Percentiles rank a stretch among this genome's conserved stretches.
Evolutionary conservation across 148 eudicot genomes (phyloP).

Genomic region (Suaeda aralocaspica): DNA sequence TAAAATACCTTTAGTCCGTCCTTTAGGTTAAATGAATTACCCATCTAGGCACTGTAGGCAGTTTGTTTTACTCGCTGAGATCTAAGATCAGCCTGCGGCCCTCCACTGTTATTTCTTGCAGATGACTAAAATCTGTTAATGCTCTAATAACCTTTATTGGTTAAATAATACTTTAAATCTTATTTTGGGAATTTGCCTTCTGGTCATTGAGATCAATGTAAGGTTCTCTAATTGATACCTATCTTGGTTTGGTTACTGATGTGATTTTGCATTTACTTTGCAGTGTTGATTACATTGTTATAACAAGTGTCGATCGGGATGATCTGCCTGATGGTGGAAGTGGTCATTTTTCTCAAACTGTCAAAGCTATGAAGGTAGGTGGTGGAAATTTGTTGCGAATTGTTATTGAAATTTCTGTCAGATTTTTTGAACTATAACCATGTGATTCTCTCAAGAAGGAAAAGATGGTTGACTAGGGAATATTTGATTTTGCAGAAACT

Average conservation of each 20-base stretch:
- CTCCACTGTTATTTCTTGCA: too few species aligned
- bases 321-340: conserved; percentile 97
- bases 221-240: too few species aligned
- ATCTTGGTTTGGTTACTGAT: too few species aligned
- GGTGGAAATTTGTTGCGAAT: neutral
- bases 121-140: neutral
- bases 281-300: conserved; percentile 92
- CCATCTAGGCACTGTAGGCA: too few species aligned
- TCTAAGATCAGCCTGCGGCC: neutral
- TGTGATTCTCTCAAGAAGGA: neutral
- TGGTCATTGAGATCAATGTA: neutral
- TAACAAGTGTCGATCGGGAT: conserved; percentile 97
- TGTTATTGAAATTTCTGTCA: neutral
- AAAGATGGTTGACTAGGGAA: conserved; percentile 19
- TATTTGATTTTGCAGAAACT: conserved; percentile 50
- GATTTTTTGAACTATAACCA: neutral
- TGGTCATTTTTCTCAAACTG: conserved; percentile 93
- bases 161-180: neutral
- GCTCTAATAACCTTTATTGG: neutral
- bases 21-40: too few species aligned
- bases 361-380: conserved; percentile 74
- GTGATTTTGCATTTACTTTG: conserved; percentile 5
- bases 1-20: too few species aligned
- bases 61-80: neutral
- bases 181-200: neutral